These are phyloP conservation scores for Colletotrichum sp. DNA, from an alignment of 2,329 filamentous ascomycete species.

Conservation along the genomic window DNA sequence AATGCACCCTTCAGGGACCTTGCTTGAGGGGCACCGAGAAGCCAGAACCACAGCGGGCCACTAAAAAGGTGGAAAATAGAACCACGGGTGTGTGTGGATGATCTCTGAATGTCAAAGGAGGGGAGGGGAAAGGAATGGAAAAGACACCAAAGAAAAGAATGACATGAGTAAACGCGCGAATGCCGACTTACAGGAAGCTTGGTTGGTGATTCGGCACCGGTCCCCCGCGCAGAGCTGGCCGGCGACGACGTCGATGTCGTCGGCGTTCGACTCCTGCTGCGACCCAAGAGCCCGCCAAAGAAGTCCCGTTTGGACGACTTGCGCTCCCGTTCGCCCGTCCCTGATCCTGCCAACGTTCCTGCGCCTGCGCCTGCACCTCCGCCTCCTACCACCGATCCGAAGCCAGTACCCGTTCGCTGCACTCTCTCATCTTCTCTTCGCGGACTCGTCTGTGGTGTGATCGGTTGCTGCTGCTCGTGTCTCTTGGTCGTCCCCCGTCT, in stretches of 20 bases:
- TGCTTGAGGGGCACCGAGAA: not conserved
- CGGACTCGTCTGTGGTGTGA: not conserved
- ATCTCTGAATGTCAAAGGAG: not conserved
- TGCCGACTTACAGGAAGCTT: conserved; percentile 14
- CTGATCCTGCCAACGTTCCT: not conserved
- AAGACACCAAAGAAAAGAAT: not conserved
- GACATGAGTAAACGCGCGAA: not conserved
- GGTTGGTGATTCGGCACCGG: conserved; percentile 15
- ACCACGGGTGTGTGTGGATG: not conserved
- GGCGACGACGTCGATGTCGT: not conserved
- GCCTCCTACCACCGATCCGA: not conserved
- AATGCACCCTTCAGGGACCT: not conserved
- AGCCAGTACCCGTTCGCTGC: not conserved
- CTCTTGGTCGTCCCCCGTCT: conserved; percentile 27
- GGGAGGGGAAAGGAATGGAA: not conserved
- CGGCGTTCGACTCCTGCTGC: conserved; percentile 21
- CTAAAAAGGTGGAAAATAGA: conserved; percentile 1
- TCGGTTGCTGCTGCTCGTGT: conserved; percentile 19
- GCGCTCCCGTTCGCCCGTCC: conserved; percentile 20
- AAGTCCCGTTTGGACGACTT: conserved; percentile 35
- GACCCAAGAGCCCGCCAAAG: conserved; percentile 33
- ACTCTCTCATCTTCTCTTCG: not conserved
- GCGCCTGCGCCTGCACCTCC: conserved; percentile 1
- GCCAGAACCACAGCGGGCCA: not conserved
- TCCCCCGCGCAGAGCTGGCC: not conserved